Conservation (phyloP, 2,329 filamentous ascomycete species). For the Colletotrichum coccodes region DNA sequence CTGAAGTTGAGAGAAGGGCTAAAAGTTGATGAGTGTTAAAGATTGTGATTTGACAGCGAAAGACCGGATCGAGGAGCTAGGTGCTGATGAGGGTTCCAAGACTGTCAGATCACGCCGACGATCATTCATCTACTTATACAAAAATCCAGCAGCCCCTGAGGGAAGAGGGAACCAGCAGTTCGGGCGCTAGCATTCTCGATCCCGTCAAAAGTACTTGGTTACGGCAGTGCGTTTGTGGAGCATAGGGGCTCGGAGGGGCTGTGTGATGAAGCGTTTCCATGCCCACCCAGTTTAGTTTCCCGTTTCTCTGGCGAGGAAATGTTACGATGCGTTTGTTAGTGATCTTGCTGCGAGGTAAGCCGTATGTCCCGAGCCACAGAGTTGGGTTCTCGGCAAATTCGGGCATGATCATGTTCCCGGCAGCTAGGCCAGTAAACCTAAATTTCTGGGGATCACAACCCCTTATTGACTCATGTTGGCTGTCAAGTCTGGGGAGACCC, state of each 20-base stretch:
- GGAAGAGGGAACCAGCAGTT: background rate
- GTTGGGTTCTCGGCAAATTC: conserved; percentile 2
- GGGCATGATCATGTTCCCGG: conserved; percentile 7
- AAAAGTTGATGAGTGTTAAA: background rate
- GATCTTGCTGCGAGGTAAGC: background rate
- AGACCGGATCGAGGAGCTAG: conserved; percentile 16
- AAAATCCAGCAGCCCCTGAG: background rate
- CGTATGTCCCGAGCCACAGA: background rate
- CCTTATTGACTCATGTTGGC: conserved; percentile 11
- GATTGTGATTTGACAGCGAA: conserved; percentile 5
- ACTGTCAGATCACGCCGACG: background rate
- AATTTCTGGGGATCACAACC: background rate
- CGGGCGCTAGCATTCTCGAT: background rate
- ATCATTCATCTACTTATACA: conserved; percentile 16
- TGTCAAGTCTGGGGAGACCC: conserved; percentile 1
- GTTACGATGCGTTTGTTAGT: background rate
- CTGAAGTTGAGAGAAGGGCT: background rate
- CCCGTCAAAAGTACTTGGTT: background rate
- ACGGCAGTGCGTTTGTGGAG: conserved; percentile 1
- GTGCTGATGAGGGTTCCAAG: background rate
- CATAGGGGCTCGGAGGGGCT: conserved; percentile 2
- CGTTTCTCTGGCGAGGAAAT: background rate
- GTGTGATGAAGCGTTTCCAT: background rate
- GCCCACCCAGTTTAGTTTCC: background rate
- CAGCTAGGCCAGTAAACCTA: background rate